These are phyloP conservation scores for Paratinospora sagittata DNA, from an alignment of 164 flowering plant genomes.

Conservation along the genomic window DNA sequence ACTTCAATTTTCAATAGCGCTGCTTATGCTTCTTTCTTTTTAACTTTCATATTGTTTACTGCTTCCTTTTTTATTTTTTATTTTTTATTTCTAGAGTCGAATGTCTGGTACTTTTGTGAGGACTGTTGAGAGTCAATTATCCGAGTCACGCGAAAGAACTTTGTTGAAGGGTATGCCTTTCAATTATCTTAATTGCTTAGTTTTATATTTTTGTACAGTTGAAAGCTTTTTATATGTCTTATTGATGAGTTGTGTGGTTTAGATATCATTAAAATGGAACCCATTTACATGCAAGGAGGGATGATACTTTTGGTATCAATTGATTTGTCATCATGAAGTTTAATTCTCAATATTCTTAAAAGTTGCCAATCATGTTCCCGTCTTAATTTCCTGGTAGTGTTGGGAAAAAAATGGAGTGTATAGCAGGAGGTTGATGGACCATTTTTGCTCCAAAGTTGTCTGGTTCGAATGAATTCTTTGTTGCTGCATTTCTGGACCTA, in stretches of 20 bases:
- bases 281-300: too few species aligned
- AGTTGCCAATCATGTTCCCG: neutral
- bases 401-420: neutral
- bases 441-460: neutral
- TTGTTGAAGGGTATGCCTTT: constrained; percentile 29
- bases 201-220: neutral
- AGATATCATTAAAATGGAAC: too few species aligned
- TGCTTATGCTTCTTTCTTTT: neutral
- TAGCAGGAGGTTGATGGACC: too few species aligned
- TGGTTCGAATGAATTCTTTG: neutral
- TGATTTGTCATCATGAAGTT: too few species aligned
- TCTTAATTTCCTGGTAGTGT: neutral
- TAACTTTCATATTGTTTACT: neutral
- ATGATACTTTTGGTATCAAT: too few species aligned
- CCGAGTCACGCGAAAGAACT: constrained; percentile 37
- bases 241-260: neutral
- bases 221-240: neutral
- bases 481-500: neutral
- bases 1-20: neutral
- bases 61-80: neutral
- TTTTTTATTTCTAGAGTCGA: constrained; percentile 27
- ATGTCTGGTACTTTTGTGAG: constrained; percentile 28
- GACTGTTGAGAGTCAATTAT: constrained; percentile 29
- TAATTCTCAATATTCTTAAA: neutral
- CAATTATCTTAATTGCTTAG: neutral